Evolutionary conservation across 2,329 filamentous ascomycete genomes (phyloP).

Genomic region (Talaromyces sp.): DNA sequence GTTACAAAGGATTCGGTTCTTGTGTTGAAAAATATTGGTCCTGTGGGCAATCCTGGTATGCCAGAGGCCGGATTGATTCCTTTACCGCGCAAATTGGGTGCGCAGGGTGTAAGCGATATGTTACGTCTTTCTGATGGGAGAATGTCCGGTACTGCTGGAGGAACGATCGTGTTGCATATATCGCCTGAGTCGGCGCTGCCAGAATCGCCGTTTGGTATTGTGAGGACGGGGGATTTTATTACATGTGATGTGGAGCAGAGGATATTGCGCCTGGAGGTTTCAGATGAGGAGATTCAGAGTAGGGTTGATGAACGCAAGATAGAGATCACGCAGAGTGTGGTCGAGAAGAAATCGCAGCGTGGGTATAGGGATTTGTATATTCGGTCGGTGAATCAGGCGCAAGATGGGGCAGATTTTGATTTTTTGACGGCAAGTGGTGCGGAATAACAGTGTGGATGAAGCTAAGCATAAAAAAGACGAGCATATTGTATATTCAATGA

Average conservation of each 20-base stretch:
- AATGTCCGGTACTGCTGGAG: slow-evolving; percentile 56
- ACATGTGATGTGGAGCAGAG: slow-evolving; percentile 45
- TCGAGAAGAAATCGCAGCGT: slow-evolving; percentile 19
- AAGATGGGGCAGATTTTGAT: slow-evolving; percentile 42
- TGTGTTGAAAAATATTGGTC: slow-evolving; percentile 50
- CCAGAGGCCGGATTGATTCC: slow-evolving; percentile 53
- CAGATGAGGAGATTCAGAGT: slow-evolving; percentile 40
- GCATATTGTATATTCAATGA: background rate
- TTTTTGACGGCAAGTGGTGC: slow-evolving; percentile 32
- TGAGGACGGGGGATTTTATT: slow-evolving; percentile 49
- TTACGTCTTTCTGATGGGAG: slow-evolving; percentile 53
- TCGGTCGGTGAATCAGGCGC: slow-evolving; percentile 42
- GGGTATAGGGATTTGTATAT: slow-evolving; percentile 44
- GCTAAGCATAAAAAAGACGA: background rate
- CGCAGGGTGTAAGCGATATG: slow-evolving; percentile 52
- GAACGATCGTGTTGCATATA: slow-evolving; percentile 54
- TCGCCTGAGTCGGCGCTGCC: slow-evolving; percentile 51
- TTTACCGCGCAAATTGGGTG: slow-evolving; percentile 49
- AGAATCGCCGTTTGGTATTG: slow-evolving; percentile 48
- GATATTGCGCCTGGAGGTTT: slow-evolving; percentile 41
- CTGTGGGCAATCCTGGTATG: slow-evolving; percentile 53
- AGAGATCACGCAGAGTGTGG: slow-evolving; percentile 19
- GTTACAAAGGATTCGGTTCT: slow-evolving; percentile 47
- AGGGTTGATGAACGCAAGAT: slow-evolving; percentile 33
- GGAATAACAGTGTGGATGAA: background rate